phyloP scores from a whole-genome alignment of 2,329 filamentous ascomycete genomes.

The Neophaeococcomyces aloes region DNA sequence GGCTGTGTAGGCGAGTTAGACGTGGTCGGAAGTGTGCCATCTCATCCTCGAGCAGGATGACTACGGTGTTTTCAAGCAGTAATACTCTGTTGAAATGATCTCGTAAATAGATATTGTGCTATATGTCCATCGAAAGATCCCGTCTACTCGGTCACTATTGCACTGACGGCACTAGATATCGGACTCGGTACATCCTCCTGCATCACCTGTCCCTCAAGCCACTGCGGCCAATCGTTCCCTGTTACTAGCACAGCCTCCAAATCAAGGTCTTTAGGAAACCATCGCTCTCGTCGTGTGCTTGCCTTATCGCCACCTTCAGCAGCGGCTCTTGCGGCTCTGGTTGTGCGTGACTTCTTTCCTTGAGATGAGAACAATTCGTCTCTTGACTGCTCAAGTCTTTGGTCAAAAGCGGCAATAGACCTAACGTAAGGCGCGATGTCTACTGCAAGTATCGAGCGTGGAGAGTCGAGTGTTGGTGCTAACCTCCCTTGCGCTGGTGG shows the following conservation, averaged over 20 bases:
- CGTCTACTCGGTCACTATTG: background rate
- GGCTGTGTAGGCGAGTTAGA: no score
- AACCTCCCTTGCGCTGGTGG: constrained; percentile 27
- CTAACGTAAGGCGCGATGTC: constrained; percentile 90
- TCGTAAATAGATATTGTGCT: no score
- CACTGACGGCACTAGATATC: background rate
- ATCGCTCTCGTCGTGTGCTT: constrained; percentile 58
- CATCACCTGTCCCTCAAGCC: background rate
- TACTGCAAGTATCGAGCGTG: constrained; percentile 52
- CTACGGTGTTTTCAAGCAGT: no score
- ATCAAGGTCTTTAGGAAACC: constrained; percentile 56
- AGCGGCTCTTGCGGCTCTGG: constrained; percentile 64
- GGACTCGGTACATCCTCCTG: background rate
- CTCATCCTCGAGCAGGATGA: no score
- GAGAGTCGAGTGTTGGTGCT: constrained; percentile 66
- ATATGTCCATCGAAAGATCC: no score
- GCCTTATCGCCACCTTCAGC: constrained; percentile 62
- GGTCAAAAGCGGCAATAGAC: constrained; percentile 67
- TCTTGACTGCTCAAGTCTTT: constrained; percentile 58
- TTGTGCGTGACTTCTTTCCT: constrained; percentile 56
- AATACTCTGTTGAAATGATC: no score
- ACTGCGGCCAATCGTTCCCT: constrained; percentile 37
- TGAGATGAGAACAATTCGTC: constrained; percentile 52
- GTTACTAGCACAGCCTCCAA: constrained; percentile 56
- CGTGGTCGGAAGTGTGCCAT: no score